These are phyloP conservation scores for Cryphonectria naterciae DNA, from an alignment of 2,329 filamentous ascomycete species.

Conservation along the genomic window DNA sequence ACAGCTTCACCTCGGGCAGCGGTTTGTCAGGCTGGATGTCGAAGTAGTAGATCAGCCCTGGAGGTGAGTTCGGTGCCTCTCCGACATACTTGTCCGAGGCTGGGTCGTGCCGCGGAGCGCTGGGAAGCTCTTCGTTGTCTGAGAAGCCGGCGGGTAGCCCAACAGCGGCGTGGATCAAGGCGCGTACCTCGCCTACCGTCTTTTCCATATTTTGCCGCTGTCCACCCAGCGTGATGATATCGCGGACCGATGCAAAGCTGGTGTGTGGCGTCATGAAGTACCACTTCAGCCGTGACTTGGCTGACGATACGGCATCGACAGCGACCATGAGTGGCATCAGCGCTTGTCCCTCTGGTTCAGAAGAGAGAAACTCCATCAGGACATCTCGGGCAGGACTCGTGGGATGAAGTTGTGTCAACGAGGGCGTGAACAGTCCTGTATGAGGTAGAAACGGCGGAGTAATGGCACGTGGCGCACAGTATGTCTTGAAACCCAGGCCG, in stretches of 20 bases:
- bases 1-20: constrained; percentile 7
- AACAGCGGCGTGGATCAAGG: neutral
- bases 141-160: neutral
- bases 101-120: constrained; percentile 1
- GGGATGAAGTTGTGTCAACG: neutral
- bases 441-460: neutral
- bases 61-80: neutral
- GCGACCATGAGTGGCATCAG: constrained; percentile 2
- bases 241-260: neutral
- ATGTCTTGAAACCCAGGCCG: neutral
- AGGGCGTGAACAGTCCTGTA: neutral
- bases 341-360: neutral
- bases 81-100: neutral
- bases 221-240: neutral
- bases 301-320: neutral
- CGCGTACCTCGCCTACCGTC: neutral
- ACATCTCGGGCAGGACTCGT: neutral
- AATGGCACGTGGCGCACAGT: neutral
- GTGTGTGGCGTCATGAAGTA: constrained; percentile 7
- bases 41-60: constrained; percentile 5
- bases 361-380: neutral
- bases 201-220: neutral
- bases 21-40: constrained; percentile 1
- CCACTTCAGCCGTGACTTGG: neutral
- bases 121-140: neutral